Percentiles rank a stretch among this genome's conserved stretches.
These are phyloP conservation scores for Xylaria scruposa DNA, from an alignment of 495 filamentous ascomycete genomes.

Conservation along the genomic window DNA sequence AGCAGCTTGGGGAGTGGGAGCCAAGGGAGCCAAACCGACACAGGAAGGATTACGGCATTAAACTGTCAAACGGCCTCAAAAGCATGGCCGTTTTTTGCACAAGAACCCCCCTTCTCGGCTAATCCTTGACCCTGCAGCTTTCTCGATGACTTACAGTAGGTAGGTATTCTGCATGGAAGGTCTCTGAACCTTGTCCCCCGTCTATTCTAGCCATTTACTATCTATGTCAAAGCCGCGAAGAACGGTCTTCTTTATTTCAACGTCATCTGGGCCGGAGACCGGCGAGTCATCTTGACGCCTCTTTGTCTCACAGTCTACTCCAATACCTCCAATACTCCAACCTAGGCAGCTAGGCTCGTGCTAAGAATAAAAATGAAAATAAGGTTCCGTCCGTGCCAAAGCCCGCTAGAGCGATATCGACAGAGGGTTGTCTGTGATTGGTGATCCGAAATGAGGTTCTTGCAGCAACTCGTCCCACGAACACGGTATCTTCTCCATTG, in stretches of 20 bases:
- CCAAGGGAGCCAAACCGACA: not conserved
- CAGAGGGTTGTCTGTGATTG: not conserved
- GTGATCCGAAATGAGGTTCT: slow-evolving; percentile 7
- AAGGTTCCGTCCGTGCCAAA: not conserved
- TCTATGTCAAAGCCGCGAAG: slow-evolving; percentile 1
- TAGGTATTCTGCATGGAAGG: slow-evolving; percentile 23
- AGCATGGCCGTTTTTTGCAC: slow-evolving; percentile 8
- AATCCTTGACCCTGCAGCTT: slow-evolving; percentile 20
- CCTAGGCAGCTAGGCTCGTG: not conserved
- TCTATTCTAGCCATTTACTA: slow-evolving; percentile 5
- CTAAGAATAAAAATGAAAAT: slow-evolving; percentile 8
- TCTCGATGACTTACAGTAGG: slow-evolving; percentile 14
- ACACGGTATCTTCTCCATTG: not conserved
- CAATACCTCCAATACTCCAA: not conserved
- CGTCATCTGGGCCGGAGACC: slow-evolving; percentile 20
- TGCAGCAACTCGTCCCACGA: slow-evolving; percentile 6
- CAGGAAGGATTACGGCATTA: slow-evolving; percentile 22
- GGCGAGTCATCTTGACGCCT: slow-evolving; percentile 9
- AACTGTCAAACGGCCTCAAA: slow-evolving; percentile 2
- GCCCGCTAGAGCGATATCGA: not conserved
- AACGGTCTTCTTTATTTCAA: slow-evolving; percentile 14
- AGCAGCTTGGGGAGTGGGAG: not conserved
- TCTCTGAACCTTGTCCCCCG: slow-evolving; percentile 14
- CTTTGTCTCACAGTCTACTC: slow-evolving; percentile 4
- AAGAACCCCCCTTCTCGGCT: not conserved